phyloP scores from a whole-genome alignment of 345 rosid species.

The Cardamine chenopodiifolia region DNA sequence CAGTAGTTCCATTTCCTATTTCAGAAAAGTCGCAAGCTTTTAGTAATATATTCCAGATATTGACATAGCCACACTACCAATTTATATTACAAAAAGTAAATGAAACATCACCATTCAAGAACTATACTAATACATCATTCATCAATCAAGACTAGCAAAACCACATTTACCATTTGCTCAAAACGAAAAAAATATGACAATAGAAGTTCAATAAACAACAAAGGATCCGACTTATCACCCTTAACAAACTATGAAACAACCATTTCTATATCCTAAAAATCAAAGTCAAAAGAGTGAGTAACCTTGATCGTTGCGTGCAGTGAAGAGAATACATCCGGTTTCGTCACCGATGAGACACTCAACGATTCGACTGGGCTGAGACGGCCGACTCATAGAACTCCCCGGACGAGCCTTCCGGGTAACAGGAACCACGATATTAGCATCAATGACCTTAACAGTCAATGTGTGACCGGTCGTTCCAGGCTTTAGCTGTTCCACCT shows the following conservation, averaged over 20 bases:
- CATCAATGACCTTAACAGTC: constrained; percentile 59
- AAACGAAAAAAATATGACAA: background rate
- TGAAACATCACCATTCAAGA: background rate
- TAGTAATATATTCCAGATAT: background rate
- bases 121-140: background rate
- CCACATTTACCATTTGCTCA: background rate
- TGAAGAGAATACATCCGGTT: constrained; percentile 73
- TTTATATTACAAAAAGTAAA: background rate
- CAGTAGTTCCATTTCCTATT: background rate
- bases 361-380: constrained; percentile 63
- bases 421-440: constrained; percentile 50
- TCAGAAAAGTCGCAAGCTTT: background rate
- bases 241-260: background rate
- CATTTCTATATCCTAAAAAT: background rate
- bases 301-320: constrained; percentile 95
- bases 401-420: constrained; percentile 57
- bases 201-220: background rate
- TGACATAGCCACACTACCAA: background rate
- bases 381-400: constrained; percentile 52
- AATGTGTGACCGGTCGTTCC: constrained; percentile 75
- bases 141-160: background rate
- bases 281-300: background rate
- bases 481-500: constrained; percentile 67
- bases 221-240: constrained; percentile 1
- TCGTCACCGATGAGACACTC: constrained; percentile 86